Conservation (phyloP, 1,284 basidiomycete genomes). For the Ceratobasidium sp. region DNA sequence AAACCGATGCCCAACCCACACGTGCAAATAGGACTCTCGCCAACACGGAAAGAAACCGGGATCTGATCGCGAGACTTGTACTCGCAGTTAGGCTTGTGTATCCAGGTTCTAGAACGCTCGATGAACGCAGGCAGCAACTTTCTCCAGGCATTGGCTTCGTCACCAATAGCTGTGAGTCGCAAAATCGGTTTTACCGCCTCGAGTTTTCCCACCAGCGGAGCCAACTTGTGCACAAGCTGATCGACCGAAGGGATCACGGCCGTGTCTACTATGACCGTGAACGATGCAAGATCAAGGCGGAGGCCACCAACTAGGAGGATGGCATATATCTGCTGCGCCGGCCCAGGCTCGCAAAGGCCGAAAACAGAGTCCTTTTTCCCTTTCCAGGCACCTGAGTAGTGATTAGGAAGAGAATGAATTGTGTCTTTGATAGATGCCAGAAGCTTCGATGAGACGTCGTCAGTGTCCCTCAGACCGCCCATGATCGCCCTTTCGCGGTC, state of each 20-base stretch:
- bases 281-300: conserved; percentile 23
- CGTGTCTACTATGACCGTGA: conserved; percentile 1
- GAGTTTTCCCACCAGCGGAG: neutral
- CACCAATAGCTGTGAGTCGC: neutral
- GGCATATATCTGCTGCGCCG: neutral
- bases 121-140: conserved; percentile 28
- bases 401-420: neutral
- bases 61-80: neutral
- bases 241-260: neutral
- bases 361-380: neutral
- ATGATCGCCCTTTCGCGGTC: conserved; percentile 1
- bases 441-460: neutral
- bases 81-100: conserved; percentile 13
- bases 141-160: conserved; percentile 13
- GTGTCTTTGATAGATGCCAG: conserved; percentile 1
- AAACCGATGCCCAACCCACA: conserved; percentile 30
- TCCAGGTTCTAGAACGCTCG: conserved; percentile 23
- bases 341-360: conserved; percentile 5
- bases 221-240: neutral
- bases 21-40: conserved; percentile 2
- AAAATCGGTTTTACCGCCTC: neutral
- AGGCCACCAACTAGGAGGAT: conserved; percentile 15
- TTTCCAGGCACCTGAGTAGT: neutral
- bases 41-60: neutral
- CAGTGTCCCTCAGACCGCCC: neutral